Percentiles rank a stretch among this genome's conserved stretches.
These are phyloP conservation scores for Ustilago loliicola DNA, from an alignment of 1,284 basidiomycete species.

Conservation along the genomic window DNA sequence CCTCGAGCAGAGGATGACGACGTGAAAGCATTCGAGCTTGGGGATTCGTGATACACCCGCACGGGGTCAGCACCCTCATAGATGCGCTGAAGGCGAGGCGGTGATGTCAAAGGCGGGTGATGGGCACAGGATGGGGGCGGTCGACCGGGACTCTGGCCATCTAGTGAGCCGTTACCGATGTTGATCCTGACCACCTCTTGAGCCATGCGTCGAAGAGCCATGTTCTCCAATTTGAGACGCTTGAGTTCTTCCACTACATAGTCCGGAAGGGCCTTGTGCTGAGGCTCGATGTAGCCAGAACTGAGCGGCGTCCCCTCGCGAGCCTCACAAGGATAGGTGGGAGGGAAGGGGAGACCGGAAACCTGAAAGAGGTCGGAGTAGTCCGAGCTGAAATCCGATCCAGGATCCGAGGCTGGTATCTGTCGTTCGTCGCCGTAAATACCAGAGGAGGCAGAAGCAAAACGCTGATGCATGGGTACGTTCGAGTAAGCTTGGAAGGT, in stretches of 20 bases:
- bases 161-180: conserved; percentile 4
- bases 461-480: conserved; percentile 25
- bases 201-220: conserved; percentile 45
- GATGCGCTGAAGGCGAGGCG: conserved; percentile 27
- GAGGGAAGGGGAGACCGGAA: conserved; percentile 8
- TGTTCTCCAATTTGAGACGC: conserved; percentile 48
- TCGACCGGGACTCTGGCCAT: not conserved
- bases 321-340: not conserved
- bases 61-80: conserved; percentile 31
- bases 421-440: conserved; percentile 28
- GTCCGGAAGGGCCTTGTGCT: conserved; percentile 24
- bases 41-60: conserved; percentile 17
- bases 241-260: conserved; percentile 44
- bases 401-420: conserved; percentile 25
- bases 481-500: conserved; percentile 7
- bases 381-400: conserved; percentile 47
- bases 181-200: conserved; percentile 31
- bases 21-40: not conserved
- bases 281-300: conserved; percentile 3
- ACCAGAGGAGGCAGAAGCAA: conserved; percentile 32
- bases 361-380: conserved; percentile 34
- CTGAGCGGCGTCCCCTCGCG: conserved; percentile 12
- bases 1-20: not conserved
- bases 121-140: conserved; percentile 14
- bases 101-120: conserved; percentile 18